Evolutionary conservation across 2,329 filamentous ascomycete genomes (phyloP), one percentile per base, ranked within the genome.

Genomic region (Alternaria tenuissima): DNA sequence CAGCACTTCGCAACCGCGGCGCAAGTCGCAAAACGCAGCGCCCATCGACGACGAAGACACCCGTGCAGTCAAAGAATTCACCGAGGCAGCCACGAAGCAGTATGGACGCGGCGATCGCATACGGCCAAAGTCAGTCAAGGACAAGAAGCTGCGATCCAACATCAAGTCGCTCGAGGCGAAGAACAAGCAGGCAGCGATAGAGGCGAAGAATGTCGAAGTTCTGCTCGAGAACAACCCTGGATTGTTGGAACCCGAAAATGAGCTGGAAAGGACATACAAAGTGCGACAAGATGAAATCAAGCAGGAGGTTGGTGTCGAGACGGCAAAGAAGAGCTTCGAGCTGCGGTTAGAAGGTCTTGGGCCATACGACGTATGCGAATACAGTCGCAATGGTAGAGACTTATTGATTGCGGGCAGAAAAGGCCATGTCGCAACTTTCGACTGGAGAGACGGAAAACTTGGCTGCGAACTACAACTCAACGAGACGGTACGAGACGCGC

Each of bases 191-290:
- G 94, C 94, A 1, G 83, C 91, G 1, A 79, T 96, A 36, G 90
- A 91, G 78, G 93, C 95, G 16, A 96, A 97, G 80, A 94, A 97
- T 83, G 93, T 94, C 22, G 95, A 99, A 80, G 95, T 99, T 58
- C 82, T 99, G 70, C 87, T 96, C 55, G 94, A 98, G 79, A 92
- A 97, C 77, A 87, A 89, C 7, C 83, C 86, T 11, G 95, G 95
- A 7, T 96, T 96, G 71, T 83, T 99, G 57, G 92, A 98, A 79
- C 86, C 94, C 1, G 95, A 99, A 77, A 86, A 86, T 26, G 94
- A 94, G 76, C 84, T 99, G 62, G 95, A 99, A 79, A 85, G 89
- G 75, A 99, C 95, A 20, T 98, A 96, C 82, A 94, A 92, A 79
- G 91, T 97, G 49, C 89, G 91, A 62, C 95, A 99, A 79, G 88